Conservation (phyloP, 202 grass and related monocot genomes). For the Dendrocalamus latiflorus region DNA sequence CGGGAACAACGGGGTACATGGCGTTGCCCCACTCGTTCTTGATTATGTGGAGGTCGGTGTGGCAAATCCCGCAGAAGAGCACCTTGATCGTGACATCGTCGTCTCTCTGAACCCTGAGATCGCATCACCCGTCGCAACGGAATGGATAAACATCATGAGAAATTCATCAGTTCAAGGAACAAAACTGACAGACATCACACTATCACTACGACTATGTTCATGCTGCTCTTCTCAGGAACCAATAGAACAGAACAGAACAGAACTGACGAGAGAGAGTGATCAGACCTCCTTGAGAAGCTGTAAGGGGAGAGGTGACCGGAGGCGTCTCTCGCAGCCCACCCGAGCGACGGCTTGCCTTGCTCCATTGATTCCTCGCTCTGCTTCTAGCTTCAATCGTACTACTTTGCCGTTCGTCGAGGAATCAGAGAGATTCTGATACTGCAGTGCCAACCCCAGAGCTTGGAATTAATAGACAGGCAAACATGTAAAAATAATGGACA, state of each 20-base stretch:
- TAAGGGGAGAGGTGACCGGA: constrained; percentile 48
- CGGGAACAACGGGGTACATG: constrained; percentile 62
- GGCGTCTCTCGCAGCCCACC: constrained; percentile 46
- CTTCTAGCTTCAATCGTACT: not conserved
- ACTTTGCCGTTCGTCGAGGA: not conserved
- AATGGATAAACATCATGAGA: not conserved
- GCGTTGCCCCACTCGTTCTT: constrained; percentile 66
- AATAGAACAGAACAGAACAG: no score
- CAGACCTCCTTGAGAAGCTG: constrained; percentile 42
- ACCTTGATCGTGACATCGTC: constrained; percentile 67
- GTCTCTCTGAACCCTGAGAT: constrained; percentile 30
- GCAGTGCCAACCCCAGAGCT: not conserved
- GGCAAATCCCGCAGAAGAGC: constrained; percentile 69
- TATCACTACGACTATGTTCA: no score
- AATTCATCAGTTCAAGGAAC: not conserved
- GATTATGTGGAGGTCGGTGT: constrained; percentile 58
- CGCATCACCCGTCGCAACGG: no score
- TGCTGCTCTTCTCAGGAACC: no score
- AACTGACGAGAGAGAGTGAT: not conserved
- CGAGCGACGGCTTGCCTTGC: constrained; percentile 5
- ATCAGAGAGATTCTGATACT: not conserved
- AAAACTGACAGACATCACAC: not conserved
- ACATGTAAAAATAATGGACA: not conserved
- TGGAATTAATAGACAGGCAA: no score
- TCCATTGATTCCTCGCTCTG: constrained; percentile 10